These are phyloP conservation scores for Fistulinella prunicolor DNA, from an alignment of 768 basidiomycete species.

Conservation along the genomic window DNA sequence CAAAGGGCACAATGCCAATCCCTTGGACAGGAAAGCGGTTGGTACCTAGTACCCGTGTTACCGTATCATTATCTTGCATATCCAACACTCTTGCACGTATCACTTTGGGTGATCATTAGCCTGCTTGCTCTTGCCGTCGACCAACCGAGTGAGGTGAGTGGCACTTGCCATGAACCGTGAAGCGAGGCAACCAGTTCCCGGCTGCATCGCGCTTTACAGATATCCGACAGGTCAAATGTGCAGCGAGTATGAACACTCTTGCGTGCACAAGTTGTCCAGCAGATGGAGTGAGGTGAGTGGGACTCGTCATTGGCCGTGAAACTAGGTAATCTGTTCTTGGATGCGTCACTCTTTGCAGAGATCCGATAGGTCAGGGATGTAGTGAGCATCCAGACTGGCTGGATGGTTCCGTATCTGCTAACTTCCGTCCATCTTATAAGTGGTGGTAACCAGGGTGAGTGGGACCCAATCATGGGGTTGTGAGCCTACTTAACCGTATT, in stretches of 20 bases:
- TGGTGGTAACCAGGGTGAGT: background rate
- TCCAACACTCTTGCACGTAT: background rate
- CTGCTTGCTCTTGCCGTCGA: background rate
- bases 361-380: background rate
- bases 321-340: background rate
- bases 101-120: background rate
- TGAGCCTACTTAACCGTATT: too few relatives aligned
- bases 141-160: conserved; percentile 1
- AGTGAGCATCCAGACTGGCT: too few relatives aligned
- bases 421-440: too few relatives aligned
- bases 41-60: background rate
- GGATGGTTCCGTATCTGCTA: too few relatives aligned
- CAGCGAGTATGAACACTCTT: too few relatives aligned
- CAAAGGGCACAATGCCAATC: background rate
- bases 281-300: conserved; percentile 4
- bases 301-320: background rate
- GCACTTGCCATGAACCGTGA: background rate
- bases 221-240: background rate
- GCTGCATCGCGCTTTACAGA: background rate
- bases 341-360: background rate
- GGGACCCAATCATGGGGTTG: background rate
- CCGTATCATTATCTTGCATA: background rate
- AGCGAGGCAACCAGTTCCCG: background rate
- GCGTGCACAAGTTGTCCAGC: too few relatives aligned
- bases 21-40: background rate